phyloP scores from a whole-genome alignment of 257 asterid species.

The Handroanthus guayacan region DNA sequence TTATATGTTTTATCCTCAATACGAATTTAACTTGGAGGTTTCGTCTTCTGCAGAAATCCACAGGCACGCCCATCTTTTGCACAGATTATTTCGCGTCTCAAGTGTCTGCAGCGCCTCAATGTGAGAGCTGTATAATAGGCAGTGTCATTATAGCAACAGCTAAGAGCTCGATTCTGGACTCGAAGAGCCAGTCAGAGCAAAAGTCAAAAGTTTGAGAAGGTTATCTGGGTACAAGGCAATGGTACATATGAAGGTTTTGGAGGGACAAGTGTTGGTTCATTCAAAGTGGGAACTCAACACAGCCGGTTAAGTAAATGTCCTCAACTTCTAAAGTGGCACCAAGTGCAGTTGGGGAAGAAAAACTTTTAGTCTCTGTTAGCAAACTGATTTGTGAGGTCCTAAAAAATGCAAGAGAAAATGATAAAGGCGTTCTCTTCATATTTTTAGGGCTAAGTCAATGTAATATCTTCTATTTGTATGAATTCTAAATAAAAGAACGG shows the following conservation, averaged over 20 bases:
- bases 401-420: conserved; percentile 35
- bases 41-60: conserved; percentile 65
- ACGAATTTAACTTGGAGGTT: background rate
- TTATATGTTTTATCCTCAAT: too few species aligned
- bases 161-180: conserved; percentile 41
- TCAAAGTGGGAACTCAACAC: conserved; percentile 87
- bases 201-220: conserved; percentile 25
- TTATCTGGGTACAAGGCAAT: too few species aligned
- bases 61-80: conserved; percentile 88
- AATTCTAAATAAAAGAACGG: conserved; percentile 32
- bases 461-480: conserved; percentile 46
- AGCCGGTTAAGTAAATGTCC: conserved; percentile 47
- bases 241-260: conserved; percentile 39
- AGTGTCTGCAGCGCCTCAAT: conserved; percentile 65
- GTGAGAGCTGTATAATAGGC: conserved; percentile 48
- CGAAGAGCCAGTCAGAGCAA: conserved; percentile 45
- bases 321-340: conserved; percentile 49
- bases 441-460: conserved; percentile 41
- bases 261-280: conserved; percentile 77
- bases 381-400: conserved; percentile 40
- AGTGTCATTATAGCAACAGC: conserved; percentile 45
- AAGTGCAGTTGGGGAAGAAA: conserved; percentile 56
- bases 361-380: conserved; percentile 31
- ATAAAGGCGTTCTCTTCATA: conserved; percentile 37
- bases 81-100: conserved; percentile 83